Evolutionary conservation across 1,284 basidiomycete genomes (phyloP), one percentile per base, ranked within the genome.

Genomic region (Neolentinus lepideus): DNA sequence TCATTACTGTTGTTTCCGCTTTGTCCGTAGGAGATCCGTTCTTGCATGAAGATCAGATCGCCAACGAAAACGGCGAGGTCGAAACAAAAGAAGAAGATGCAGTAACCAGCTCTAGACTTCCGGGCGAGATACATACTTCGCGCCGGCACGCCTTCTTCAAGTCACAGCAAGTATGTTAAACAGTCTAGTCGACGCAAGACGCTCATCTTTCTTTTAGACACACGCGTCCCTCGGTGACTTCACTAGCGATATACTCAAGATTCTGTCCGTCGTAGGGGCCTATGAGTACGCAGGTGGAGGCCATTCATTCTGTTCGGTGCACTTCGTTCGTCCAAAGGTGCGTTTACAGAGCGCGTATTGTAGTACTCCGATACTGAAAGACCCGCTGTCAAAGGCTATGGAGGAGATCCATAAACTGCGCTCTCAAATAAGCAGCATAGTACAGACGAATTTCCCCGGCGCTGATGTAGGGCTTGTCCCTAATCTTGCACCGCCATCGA

Each of bases 321-420:
- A 98, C 70, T 99, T 97, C 65, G 85, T 98, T n/a, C 78, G 94
- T 56, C 80, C 80, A 1, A 98, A 98, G 80, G 93, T 92, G 64
- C 48, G 76, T 59, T 4, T 36, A 21, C 25, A 24, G 24, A 22
- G 25, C 21, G 16, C 29, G 8, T n/a, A 52, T 29, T 9, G 38
- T n/a, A 16, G 1, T 21, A 9, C 21, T 2, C 19, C 19, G 22
- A 35, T 2, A 14, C 14, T 35, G 16, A 22, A 57, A 33, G 10
- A 35, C 51, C 25, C 3, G 14, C 33, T 12, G 36, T 33, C 21
- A 19, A 45, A 96, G 92, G 92, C 94, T 0, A 99, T 99, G 95
- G 92, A 98, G 71, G 97, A 99, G 73, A 97, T 98, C 45, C 95
- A 96, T 70, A 98, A 99, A 69, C 78, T 99, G n/a, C 85, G 95